These are phyloP conservation scores for Bipolaris zeicola DNA, from an alignment of 2,329 filamentous ascomycete species.

Conservation along the genomic window DNA sequence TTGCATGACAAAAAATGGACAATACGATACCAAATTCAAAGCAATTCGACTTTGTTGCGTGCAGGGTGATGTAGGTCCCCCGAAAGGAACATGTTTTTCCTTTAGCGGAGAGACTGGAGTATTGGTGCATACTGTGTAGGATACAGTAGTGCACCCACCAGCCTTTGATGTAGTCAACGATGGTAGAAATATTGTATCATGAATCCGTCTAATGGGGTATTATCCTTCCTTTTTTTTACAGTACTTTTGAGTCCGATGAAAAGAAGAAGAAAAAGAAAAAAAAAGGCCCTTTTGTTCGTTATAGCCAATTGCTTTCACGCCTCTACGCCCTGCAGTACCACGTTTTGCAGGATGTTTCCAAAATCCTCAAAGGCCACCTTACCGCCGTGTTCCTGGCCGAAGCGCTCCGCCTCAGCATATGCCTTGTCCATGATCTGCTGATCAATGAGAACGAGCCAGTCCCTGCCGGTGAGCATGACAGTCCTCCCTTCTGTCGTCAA, in stretches of 20 bases:
- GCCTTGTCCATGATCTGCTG: conserved; percentile 47
- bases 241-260: not conserved
- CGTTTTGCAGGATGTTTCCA: conserved; percentile 46
- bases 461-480: conserved; percentile 51
- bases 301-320: not conserved
- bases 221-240: not conserved
- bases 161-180: not conserved
- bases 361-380: conserved; percentile 47
- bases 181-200: not conserved
- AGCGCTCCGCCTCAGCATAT: conserved; percentile 45
- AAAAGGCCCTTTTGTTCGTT: not conserved
- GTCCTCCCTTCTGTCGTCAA: conserved; percentile 31
- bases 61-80: conserved; percentile 16
- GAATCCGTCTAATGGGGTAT: conserved; percentile 14
- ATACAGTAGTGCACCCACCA: not conserved
- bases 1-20: conserved; percentile 50
- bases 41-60: conserved; percentile 10
- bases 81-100: not conserved
- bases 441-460: conserved; percentile 52
- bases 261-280: too few species aligned
- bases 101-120: not conserved
- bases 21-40: conserved; percentile 26
- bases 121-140: not conserved
- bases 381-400: conserved; percentile 34
- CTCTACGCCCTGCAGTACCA: conserved; percentile 33